Conservation (phyloP, 352 stramenopile species). For the Globisporangium cederbergense region DNA sequence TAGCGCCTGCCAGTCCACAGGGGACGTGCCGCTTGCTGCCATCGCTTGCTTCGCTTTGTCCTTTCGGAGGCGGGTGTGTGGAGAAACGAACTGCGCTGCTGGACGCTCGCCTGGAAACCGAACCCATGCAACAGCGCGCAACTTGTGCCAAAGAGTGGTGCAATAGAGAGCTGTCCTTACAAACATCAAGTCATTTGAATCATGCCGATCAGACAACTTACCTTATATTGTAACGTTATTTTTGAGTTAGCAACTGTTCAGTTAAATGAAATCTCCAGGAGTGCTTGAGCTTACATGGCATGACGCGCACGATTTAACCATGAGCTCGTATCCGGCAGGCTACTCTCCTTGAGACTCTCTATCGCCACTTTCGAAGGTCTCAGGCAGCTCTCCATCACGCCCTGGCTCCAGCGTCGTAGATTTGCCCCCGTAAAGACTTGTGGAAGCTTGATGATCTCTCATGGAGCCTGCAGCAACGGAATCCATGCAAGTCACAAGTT, state of each 20-base stretch:
- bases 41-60: not conserved
- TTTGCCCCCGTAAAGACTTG: too few species aligned
- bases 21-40: not conserved
- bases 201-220: not conserved
- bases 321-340: too few species aligned
- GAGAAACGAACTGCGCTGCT: constrained; percentile 3
- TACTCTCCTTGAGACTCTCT: too few species aligned
- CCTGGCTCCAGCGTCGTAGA: too few species aligned
- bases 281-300: too few species aligned
- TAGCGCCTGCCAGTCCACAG: constrained; percentile 18
- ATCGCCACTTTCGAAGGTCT: too few species aligned
- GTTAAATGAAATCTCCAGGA: too few species aligned
- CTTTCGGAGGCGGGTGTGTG: not conserved
- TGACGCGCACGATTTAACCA: too few species aligned
- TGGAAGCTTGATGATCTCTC: too few species aligned
- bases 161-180: not conserved
- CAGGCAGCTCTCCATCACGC: too few species aligned
- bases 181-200: not conserved
- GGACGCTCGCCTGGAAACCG: not conserved
- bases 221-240: not conserved
- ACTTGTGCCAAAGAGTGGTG: not conserved
- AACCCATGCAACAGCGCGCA: constrained; percentile 2
- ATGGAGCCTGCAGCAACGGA: too few species aligned
- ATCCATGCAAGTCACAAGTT: not conserved
- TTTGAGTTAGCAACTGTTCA: too few species aligned